Base-by-base conservation (phyloP, 305 asterid species). In the Fraxinus paxiana region DNA sequence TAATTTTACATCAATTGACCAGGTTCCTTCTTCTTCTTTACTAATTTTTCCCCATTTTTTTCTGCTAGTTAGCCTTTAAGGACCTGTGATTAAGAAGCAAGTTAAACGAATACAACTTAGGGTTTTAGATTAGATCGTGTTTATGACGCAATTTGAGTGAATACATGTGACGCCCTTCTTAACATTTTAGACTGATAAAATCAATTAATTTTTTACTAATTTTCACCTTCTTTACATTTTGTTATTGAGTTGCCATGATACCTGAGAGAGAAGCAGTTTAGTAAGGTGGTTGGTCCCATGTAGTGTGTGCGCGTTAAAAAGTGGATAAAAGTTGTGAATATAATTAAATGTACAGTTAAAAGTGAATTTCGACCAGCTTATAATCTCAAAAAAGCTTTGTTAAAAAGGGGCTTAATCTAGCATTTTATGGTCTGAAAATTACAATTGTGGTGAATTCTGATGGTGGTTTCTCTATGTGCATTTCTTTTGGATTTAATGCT, bases 1-100 rank as follows among this genome's bases (percentile, higher is more conserved):
- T 86, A 88, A 86, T 70, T 92, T 82, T 88, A 78, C 89, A 75
- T 86, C 96, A 82, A 56, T 92, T 70, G 90, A 92, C 59, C 92
- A 91, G 96, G 96, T 91, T 84, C 37, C 10, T 38, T 15, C 34
- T 46, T 37, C 24, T 63, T 0, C 26, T 30, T 20, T 61, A 9
- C 28, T 59, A 24, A 1, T 17, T 46, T 79, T 34, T 6, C 41
- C 28, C 30, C 7, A 34, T 0, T 10, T 28, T 8, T 28, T 8
- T 41, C 26, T 46, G 51, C 13, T 41, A 24, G 8, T 0, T 2
- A 6, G 24, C 31, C 24, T 59, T 59, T 31, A 8, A 38, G 24
- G 15, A n/a, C 17, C 61, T 71, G 78, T 13, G 34, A 59, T 59
- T 5, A 51, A 51, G 63, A 51, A 1, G 9, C 61, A n/a, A n/a